Evolutionary conservation across 345 rosid species (phyloP).

Genomic region (Citrus reticulata): DNA sequence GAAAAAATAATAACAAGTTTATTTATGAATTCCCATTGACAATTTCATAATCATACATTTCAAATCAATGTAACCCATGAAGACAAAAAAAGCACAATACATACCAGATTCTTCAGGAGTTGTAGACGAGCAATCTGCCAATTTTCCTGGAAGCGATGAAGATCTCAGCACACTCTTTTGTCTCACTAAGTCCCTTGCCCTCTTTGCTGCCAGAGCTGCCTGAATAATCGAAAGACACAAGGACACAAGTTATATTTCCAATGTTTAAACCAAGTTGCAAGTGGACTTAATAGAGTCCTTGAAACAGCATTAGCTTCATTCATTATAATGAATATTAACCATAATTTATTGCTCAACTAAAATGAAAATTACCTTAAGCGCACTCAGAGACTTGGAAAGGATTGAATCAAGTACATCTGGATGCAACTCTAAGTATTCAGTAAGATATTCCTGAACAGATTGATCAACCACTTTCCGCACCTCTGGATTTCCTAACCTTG

Average conservation of each 20-base stretch:
- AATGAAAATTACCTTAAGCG: constrained; percentile 69
- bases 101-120: constrained; percentile 93
- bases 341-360: neutral
- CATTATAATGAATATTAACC: neutral
- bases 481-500: constrained; percentile 99
- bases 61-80: neutral
- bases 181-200: constrained; percentile 94
- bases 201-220: constrained; percentile 99
- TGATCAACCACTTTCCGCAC: constrained; percentile 93
- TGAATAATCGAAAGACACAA: constrained; percentile 22
- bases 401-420: constrained; percentile 92
- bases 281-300: neutral
- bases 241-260: neutral
- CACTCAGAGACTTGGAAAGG: constrained; percentile 87
- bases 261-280: neutral
- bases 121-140: constrained; percentile 93
- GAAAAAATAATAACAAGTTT: neutral
- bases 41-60: neutral
- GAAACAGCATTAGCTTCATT: neutral
- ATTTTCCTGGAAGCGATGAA: constrained; percentile 97
- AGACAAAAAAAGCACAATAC: neutral
- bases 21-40: neutral
- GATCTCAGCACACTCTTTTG: constrained; percentile 84
- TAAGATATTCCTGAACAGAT: constrained; percentile 90
- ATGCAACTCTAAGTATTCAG: constrained; percentile 94